Evolutionary conservation across 345 rosid species (phyloP).

Genomic region (Brassica nigra): DNA sequence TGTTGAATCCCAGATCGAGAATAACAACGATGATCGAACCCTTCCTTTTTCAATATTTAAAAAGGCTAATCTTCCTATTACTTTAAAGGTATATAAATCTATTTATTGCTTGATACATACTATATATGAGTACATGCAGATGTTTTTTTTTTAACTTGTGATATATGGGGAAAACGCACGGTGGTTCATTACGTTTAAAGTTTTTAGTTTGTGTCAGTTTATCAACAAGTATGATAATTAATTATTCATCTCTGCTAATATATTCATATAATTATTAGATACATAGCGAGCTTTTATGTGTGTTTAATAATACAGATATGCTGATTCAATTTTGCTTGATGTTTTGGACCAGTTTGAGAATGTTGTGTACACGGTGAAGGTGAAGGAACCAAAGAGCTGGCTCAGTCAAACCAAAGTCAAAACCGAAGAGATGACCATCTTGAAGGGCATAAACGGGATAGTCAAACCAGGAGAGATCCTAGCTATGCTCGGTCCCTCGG

Average conservation of each 20-base stretch:
- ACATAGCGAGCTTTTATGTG: background rate
- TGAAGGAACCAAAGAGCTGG: constrained; percentile 31
- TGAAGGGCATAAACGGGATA: constrained; percentile 54
- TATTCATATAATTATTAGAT: background rate
- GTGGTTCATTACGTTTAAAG: background rate
- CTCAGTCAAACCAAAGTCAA: constrained; percentile 22
- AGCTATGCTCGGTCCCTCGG: constrained; percentile 66
- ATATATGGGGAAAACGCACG: background rate
- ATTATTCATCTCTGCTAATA: background rate
- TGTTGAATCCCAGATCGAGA: constrained; percentile 42
- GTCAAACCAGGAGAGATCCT: constrained; percentile 59
- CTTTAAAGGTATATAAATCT: constrained; percentile 42
- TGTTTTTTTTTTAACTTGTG: background rate
- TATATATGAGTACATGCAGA: background rate
- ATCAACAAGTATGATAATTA: background rate
- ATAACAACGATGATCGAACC: constrained; percentile 15
- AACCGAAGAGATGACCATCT: constrained; percentile 46
- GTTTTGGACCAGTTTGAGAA: constrained; percentile 54
- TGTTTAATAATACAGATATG: background rate
- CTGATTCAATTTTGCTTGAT: constrained; percentile 23
- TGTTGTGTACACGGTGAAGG: constrained; percentile 48
- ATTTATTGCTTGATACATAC: background rate
- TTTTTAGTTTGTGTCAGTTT: background rate
- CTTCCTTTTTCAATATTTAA: constrained; percentile 40
- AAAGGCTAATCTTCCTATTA: constrained; percentile 43